A percentile compares a stretch with the other conserved stretches of the same genome.
Conservation (phyloP, 2,329 filamentous ascomycete genomes). For the Aspergillus uvarum region DNA sequence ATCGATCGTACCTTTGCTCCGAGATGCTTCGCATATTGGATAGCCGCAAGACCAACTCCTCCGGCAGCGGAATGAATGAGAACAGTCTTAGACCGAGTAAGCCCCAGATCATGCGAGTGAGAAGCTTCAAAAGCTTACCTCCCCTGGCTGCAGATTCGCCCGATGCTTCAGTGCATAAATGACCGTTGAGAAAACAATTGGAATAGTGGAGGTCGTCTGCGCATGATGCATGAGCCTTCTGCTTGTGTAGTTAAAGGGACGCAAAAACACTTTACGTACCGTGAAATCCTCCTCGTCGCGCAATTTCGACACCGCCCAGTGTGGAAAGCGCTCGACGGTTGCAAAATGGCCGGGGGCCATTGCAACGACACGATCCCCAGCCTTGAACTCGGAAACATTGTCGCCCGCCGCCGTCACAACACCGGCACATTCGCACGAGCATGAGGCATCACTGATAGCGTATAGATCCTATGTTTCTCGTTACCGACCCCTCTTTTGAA, state of each 20-base stretch:
- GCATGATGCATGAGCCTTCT: background rate
- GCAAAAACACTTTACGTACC: background rate
- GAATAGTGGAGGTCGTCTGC: background rate
- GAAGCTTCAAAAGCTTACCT: background rate
- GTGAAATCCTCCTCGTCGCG: background rate
- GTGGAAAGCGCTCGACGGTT: background rate
- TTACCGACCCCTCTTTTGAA: background rate
- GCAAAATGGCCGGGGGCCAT: constrained; percentile 7
- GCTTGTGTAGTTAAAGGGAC: background rate
- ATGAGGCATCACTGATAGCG: background rate
- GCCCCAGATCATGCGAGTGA: background rate
- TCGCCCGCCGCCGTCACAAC: background rate
- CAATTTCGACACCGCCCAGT: background rate
- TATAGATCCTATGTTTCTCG: constrained; percentile 2
- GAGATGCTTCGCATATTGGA: constrained; percentile 23
- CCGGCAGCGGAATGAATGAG: constrained; percentile 29
- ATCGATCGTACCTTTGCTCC: constrained; percentile 16
- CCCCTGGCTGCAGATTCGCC: constrained; percentile 1
- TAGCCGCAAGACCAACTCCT: constrained; percentile 27
- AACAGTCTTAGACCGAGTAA: constrained; percentile 9
- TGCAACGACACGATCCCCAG: constrained; percentile 5
- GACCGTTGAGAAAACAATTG: constrained; percentile 1
- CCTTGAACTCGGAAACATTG: background rate
- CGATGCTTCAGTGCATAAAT: background rate
- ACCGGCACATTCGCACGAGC: constrained; percentile 6